These are phyloP conservation scores for Clarkia xantiana DNA, from an alignment of 345 rosid genomes.

Conservation along the genomic window DNA sequence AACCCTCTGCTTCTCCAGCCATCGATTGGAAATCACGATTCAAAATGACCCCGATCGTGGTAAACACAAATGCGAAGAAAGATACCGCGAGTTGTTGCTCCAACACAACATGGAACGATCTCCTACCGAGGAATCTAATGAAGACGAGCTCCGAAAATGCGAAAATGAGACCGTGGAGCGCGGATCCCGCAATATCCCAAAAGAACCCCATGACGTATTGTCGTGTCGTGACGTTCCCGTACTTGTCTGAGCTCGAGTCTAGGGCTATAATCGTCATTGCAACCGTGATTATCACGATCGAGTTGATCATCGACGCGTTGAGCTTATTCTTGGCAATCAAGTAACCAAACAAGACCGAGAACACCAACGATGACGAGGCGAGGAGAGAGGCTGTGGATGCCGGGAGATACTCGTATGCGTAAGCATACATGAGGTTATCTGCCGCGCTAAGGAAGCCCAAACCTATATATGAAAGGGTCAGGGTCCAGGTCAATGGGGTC, in stretches of 20 bases:
- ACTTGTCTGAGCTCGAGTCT: constrained; percentile 65
- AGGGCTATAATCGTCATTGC: constrained; percentile 59
- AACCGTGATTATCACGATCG: constrained; percentile 50
- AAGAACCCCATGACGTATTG: constrained; percentile 60
- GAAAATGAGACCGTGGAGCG: constrained; percentile 76
- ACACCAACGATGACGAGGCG: constrained; percentile 65
- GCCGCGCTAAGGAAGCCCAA: constrained; percentile 67
- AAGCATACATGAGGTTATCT: constrained; percentile 75
- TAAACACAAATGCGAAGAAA: constrained; percentile 41
- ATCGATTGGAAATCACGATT: constrained; percentile 42
- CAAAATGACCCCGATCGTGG: constrained; percentile 46
- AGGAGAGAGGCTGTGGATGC: constrained; percentile 80
- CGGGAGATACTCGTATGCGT: constrained; percentile 79
- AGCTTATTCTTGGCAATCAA: constrained; percentile 53
- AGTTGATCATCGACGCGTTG: constrained; percentile 50
- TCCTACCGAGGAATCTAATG: constrained; percentile 48
- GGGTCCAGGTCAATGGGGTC: constrained; percentile 36
- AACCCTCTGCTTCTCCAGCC: constrained; percentile 31
- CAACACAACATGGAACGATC: constrained; percentile 72
- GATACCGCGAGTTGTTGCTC: constrained; percentile 88
- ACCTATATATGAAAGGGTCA: constrained; percentile 35
- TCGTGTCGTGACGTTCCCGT: constrained; percentile 23
- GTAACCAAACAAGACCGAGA: constrained; percentile 58
- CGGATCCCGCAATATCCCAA: constrained; percentile 77
- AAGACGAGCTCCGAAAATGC: constrained; percentile 73